Conservation (phyloP, 169 alveolate genomes). For the Cryptosporidium andersoni region DNA sequence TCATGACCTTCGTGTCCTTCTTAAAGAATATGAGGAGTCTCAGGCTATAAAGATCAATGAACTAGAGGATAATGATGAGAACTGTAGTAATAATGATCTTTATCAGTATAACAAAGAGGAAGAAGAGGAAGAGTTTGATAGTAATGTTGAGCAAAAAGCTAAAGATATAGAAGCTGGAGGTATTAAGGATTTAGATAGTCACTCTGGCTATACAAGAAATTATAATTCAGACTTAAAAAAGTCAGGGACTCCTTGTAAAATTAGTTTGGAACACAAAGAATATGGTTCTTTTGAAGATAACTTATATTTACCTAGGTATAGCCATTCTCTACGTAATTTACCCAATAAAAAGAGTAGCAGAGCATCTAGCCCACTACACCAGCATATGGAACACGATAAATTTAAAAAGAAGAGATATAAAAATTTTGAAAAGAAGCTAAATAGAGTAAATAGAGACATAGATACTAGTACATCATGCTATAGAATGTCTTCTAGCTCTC, state of each 20-base stretch:
- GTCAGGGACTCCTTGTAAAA: not conserved
- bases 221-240: not conserved
- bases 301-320: not conserved
- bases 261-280: too few species aligned
- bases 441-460: too few species aligned
- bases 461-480: too few species aligned
- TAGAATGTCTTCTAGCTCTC: too few species aligned
- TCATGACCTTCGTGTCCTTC: conserved; percentile 88
- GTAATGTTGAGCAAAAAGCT: not conserved
- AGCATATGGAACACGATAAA: too few species aligned
- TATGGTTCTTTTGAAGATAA: not conserved
- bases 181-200: not conserved
- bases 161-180: not conserved
- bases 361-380: too few species aligned
- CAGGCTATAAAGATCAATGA: conserved; percentile 43
- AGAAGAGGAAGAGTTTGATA: not conserved
- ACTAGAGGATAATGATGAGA: not conserved
- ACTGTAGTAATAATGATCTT: not conserved
- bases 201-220: too few species aligned
- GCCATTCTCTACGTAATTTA: not conserved
- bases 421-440: too few species aligned
- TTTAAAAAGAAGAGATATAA: too few species aligned
- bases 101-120: not conserved
- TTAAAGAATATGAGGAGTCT: conserved; percentile 71
- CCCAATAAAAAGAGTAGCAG: not conserved